A percentile compares a stretch with the other conserved stretches of the same genome.
Conservation (phyloP, 2,329 filamentous ascomycete genomes). For the Alternaria brassicae region DNA sequence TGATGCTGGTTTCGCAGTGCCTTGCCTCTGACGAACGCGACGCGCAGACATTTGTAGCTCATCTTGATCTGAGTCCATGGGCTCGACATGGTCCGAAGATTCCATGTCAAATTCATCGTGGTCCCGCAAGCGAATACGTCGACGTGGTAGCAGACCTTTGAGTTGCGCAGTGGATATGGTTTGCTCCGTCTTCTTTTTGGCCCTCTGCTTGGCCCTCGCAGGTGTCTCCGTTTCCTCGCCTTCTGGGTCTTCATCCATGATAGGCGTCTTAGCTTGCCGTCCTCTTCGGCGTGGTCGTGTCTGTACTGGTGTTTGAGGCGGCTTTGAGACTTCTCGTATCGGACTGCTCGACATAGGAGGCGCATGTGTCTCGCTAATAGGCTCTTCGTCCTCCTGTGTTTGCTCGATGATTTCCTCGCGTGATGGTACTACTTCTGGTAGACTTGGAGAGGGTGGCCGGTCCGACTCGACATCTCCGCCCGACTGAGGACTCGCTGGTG, state of each 20-base stretch:
- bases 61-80: conserved; percentile 51
- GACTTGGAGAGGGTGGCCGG: conserved; percentile 45
- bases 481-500: conserved; percentile 41
- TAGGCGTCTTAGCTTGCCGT: conserved; percentile 22
- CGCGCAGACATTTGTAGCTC: conserved; percentile 48
- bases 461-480: conserved; percentile 39
- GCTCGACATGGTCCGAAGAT: conserved; percentile 44
- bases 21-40: conserved; percentile 27
- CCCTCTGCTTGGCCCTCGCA: conserved; percentile 24
- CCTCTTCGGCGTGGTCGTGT: conserved; percentile 27
- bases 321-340: conserved; percentile 28
- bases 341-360: conserved; percentile 55
- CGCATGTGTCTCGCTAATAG: conserved; percentile 53
- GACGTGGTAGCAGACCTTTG: conserved; percentile 55
- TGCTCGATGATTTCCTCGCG: conserved; percentile 29
- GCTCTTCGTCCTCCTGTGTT: conserved; percentile 36
- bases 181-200: conserved; percentile 37
- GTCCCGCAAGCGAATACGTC: conserved; percentile 42
- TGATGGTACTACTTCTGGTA: conserved; percentile 43
- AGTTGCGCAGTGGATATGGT: conserved; percentile 54
- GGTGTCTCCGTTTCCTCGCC: conserved; percentile 34
- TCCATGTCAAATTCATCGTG: conserved; percentile 53
- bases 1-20: conserved; percentile 25
- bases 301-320: conserved; percentile 22
- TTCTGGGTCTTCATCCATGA: conserved; percentile 32